Base-by-base conservation (phyloP, 306 rosid genomes). In the Cucumis melo region DNA sequence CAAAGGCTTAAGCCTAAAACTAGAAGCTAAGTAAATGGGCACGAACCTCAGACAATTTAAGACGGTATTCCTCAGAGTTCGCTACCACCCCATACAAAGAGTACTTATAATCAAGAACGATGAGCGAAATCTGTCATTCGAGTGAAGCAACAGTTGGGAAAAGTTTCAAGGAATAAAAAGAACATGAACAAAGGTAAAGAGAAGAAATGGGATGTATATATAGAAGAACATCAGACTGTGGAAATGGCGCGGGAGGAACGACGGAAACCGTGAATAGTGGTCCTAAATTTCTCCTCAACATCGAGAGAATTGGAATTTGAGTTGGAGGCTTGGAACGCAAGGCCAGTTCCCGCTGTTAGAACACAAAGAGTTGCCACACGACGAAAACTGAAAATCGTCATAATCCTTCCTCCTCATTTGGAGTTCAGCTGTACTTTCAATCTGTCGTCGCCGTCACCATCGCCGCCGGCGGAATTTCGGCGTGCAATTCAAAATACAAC, bases 201-300 rank as follows among this genome's bases (percentile, higher is more conserved):
- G 59, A 41, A 1, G 27, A 57, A 66, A 38, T 67, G 55, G 77
- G 53, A 66, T 2, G 3, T 46, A 46, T 12, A 46, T 14, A 42
- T 42, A 15, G 57, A 42, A 78, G 74, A 68, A 78, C 75, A 57
- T 83, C 83, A 58, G 79, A 85, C 98, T 3, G 90, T 29, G 74
- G 87, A 81, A 87, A 88, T 81, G 41, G 98, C 96, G 54, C 96
- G 92, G 61, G 89, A 79, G 61, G 93, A 88, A 80, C 98, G 98
- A 19, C 81, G 32, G 80, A 88, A 76, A 80, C 92, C 98, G 44
- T 82, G 80, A 73, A 87, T 54, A 16, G 82, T 83, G 2, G 80
- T 41, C 58, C 82, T 57, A 16, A 87, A 29, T 48, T 65, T 68
- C 24, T 84, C 87, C 20, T 77, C 74, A 20, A 73, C 17, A 68